Base-by-base conservation (phyloP, 1,284 basidiomycete species). In the Schizophyllum commune region DNA sequence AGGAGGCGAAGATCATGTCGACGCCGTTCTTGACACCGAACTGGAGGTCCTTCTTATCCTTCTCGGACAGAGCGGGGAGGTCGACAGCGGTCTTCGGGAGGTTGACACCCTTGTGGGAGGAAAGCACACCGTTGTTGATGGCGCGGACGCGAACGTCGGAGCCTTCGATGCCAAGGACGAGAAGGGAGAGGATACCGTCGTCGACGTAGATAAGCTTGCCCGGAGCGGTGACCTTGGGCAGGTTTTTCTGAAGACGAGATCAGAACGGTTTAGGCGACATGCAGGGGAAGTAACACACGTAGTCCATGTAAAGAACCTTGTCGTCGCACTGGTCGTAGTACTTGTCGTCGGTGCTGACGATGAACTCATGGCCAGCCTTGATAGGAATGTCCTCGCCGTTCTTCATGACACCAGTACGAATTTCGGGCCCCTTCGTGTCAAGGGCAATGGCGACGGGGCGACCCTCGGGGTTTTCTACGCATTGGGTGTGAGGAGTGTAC, bases 371-470 rank as follows among this genome's bases (percentile, higher is more conserved):
- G 21, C 96, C 96, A 68, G 93, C 93, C 65, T 82, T 68, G 74
- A 99, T 89, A 68, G 89, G 83, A 71, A 92, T 78, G 72, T 99
- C 97, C 68, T 82, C 79, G 72, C 86, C 85, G 73, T 94, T 85
- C 74, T 82, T 86, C 83, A 97, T 99, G 72, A 96, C 72, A 68
- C 97, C 97, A 56, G 97, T 99, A 69, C 97, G 90, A 80, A 99
- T 99, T 79, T 99, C 97, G 52, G 97, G 97, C 60, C 97, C 97
- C 92, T 99, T 99, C 91, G 97, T 99, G 78, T 99, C 97, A 60
- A 99, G 83, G 69, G 97, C 97, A 71, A 99, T 98, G 60, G 97
- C 97, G 58, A 99, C 84, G 22, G 97, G 96, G 61, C 97, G 92
- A 60, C 93, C 94, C 61, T 73, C 70, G 63, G 85, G 85, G 68